These are phyloP conservation scores for Trametes cingulata DNA, from an alignment of 768 basidiomycete genomes.

Conservation along the genomic window DNA sequence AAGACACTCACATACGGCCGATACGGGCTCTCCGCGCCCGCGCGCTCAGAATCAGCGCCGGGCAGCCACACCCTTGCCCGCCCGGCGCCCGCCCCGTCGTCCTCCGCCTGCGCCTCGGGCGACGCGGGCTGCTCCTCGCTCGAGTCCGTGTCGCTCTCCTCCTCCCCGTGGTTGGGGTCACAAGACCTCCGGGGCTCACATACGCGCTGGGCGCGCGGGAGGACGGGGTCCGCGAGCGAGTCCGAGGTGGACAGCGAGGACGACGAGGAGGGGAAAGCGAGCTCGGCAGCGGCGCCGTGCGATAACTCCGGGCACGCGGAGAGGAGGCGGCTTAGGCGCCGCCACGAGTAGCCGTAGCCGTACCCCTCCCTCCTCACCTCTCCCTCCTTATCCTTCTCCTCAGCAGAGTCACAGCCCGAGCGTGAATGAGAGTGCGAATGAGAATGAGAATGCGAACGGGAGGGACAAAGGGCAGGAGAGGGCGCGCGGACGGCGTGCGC, in stretches of 20 bases:
- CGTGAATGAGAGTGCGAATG: too few relatives aligned
- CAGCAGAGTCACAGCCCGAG: too few relatives aligned
- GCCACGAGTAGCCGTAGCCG: constrained; percentile 12
- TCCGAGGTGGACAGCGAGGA: too few relatives aligned
- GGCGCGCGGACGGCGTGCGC: constrained; percentile 34
- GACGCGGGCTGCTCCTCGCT: constrained; percentile 13
- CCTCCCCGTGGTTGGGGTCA: not conserved
- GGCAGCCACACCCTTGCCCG: not conserved
- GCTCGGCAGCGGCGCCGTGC: not conserved
- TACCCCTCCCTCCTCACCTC: too few relatives aligned
- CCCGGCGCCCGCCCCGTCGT: not conserved
- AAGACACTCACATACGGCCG: constrained; percentile 7
- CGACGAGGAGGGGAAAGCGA: not conserved
- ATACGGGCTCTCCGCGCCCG: constrained; percentile 6
- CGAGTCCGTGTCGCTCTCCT: constrained; percentile 7
- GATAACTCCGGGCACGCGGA: constrained; percentile 8
- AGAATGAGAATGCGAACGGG: too few relatives aligned
- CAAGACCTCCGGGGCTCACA: not conserved
- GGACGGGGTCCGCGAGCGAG: too few relatives aligned
- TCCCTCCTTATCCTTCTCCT: too few relatives aligned
- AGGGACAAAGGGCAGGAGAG: not conserved
- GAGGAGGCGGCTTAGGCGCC: constrained; percentile 18
- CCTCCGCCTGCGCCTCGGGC: constrained; percentile 5
- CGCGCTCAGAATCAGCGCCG: not conserved
- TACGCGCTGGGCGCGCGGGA: not conserved